Conservation (phyloP, 1,139 yeast genomes). For the Geotrichum klebahnii region DNA sequence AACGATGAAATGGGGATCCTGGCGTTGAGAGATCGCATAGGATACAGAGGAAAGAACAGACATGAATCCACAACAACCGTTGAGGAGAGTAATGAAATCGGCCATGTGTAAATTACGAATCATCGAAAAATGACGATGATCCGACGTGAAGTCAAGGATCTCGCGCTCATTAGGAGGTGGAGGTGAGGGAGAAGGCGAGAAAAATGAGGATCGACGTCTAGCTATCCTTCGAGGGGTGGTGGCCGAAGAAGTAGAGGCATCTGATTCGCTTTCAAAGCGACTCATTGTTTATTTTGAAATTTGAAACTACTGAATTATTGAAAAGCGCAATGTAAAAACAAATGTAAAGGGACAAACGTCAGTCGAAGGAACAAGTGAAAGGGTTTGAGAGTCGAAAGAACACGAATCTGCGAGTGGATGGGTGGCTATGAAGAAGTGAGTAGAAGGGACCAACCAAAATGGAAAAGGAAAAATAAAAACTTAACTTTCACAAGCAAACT, state of each 20-base stretch:
- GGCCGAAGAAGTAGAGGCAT: slow-evolving; percentile 3
- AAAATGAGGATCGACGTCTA: slow-evolving; percentile 36
- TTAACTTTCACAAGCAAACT: not conserved
- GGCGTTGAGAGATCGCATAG: slow-evolving; percentile 41
- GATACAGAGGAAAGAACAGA: slow-evolving; percentile 82
- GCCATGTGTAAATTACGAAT: slow-evolving; percentile 72
- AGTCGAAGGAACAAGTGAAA: too few species aligned
- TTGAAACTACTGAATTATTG: not conserved
- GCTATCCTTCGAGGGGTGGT: slow-evolving; percentile 7
- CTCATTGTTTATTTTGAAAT: slow-evolving; percentile 4
- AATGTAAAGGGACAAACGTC: too few species aligned
- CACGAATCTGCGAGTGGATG: slow-evolving; percentile 3
- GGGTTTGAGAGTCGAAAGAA: not conserved
- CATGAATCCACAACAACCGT: slow-evolving; percentile 76
- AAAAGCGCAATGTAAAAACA: too few species aligned
- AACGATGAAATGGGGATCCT: slow-evolving; percentile 55
- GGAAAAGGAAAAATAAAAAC: slow-evolving; percentile 1
- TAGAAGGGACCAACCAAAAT: not conserved
- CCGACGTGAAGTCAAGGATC: slow-evolving; percentile 71
- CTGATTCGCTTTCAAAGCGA: not conserved
- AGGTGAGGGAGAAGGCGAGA: slow-evolving; percentile 40
- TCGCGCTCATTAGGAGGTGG: slow-evolving; percentile 52
- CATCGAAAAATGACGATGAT: slow-evolving; percentile 55
- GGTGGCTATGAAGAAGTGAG: slow-evolving; percentile 5
- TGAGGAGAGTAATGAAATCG: slow-evolving; percentile 86